Conservation (phyloP, 495 filamentous ascomycete species). For the Aspergillus mulundensis region DNA sequence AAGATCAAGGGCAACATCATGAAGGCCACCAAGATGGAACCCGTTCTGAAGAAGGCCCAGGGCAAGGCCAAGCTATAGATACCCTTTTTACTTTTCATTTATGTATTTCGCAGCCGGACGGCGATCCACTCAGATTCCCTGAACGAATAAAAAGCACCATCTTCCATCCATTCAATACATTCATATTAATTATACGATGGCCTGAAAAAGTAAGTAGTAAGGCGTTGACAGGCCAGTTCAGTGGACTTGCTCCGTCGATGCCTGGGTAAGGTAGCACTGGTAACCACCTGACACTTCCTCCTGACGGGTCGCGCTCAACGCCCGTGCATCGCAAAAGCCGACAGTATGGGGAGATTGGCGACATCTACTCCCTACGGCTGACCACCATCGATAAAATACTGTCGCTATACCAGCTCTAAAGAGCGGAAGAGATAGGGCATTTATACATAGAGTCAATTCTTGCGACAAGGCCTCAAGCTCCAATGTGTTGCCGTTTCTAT, state of each 20-base stretch:
- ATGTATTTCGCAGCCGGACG: conserved; percentile 10
- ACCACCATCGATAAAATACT: too few species aligned
- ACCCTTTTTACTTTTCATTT: conserved; percentile 22
- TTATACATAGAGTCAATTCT: too few species aligned
- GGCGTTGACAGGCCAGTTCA: too few species aligned
- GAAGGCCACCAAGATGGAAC: conserved; percentile 97
- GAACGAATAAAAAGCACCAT: not conserved
- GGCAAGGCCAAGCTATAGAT: conserved; percentile 74
- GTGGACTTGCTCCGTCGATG: too few species aligned
- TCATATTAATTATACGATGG: too few species aligned
- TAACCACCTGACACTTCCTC: not conserved
- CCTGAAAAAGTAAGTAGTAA: too few species aligned
- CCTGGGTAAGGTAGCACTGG: not conserved
- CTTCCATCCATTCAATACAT: not conserved
- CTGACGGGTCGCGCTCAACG: not conserved
- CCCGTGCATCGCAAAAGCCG: not conserved
- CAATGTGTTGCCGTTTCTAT: not conserved
- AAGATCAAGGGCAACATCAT: conserved; percentile 98
- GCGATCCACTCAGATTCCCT: conserved; percentile 4
- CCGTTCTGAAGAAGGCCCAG: conserved; percentile 85
- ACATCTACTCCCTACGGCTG: too few species aligned
- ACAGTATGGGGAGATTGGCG: too few species aligned
- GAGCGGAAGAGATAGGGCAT: not conserved
- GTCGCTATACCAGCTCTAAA: too few species aligned
- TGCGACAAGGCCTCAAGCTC: too few species aligned